Conservation (phyloP, 257 asterid species). For the Dorcoceras hygrometricum region DNA sequence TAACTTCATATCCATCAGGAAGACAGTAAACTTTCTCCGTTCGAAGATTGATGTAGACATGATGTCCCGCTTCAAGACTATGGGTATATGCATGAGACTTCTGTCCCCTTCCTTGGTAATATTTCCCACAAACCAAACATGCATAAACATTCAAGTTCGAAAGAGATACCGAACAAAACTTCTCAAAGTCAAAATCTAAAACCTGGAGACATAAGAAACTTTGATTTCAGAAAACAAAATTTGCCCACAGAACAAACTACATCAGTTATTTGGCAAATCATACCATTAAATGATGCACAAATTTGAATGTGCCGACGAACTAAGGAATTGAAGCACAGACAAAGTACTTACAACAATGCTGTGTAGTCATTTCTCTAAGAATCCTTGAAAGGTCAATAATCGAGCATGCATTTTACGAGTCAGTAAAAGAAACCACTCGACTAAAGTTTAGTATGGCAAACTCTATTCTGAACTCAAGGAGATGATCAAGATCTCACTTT, state of each 20-base stretch:
- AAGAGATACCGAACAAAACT: constrained; percentile 90
- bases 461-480: background rate
- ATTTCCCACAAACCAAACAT: constrained; percentile 95
- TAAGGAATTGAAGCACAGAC: background rate
- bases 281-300: background rate
- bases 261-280: background rate
- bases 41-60: constrained; percentile 88
- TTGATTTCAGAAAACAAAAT: constrained; percentile 17
- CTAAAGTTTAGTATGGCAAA: background rate
- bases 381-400: background rate
- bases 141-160: constrained; percentile 95
- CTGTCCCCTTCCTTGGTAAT: constrained; percentile 94
- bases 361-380: background rate
- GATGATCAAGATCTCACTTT: background rate
- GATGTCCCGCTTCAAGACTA: constrained; percentile 97
- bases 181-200: constrained; percentile 95
- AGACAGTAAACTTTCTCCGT: constrained; percentile 96
- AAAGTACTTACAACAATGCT: background rate
- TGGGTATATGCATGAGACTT: constrained; percentile 97
- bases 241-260: constrained; percentile 10
- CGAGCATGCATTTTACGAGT: background rate
- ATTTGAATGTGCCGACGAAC: background rate
- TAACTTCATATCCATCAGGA: constrained; percentile 97
- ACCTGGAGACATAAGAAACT: constrained; percentile 53
- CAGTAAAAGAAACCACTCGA: background rate